phyloP scores from a whole-genome alignment of 495 filamentous ascomycete species.

The Aspergillus ellipticus region DNA sequence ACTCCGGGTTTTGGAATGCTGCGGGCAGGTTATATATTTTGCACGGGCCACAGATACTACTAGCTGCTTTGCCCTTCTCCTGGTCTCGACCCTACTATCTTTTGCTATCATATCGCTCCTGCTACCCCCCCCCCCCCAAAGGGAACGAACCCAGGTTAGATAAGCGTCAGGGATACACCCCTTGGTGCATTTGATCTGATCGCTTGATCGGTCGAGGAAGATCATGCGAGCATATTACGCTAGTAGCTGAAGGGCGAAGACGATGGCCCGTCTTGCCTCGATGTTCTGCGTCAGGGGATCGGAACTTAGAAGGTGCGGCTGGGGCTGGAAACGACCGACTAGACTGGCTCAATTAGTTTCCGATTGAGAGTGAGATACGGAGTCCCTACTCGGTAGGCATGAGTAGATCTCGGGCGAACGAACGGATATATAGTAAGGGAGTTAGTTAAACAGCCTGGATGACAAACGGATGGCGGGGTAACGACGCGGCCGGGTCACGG shows the following conservation, averaged over 20 bases:
- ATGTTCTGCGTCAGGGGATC: not conserved
- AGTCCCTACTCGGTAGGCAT: too few relatives aligned
- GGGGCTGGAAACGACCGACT: not conserved
- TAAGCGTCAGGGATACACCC: not conserved
- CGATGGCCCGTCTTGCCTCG: not conserved
- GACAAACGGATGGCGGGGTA: constrained; percentile 18
- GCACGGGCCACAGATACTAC: too few relatives aligned
- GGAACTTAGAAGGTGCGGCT: not conserved
- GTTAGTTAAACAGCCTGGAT: too few relatives aligned
- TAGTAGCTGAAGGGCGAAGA: not conserved
- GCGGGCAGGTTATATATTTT: not conserved
- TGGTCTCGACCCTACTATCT: too few relatives aligned
- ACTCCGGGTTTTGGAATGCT: not conserved
- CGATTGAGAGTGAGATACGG: not conserved
- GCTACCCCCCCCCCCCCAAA: not conserved
- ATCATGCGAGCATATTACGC: constrained; percentile 4
- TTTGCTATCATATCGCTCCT: not conserved
- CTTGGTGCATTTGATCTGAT: not conserved
- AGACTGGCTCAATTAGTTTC: not conserved
- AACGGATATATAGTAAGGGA: not conserved
- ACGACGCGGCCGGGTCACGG: constrained; percentile 15
- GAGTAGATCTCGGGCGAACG: not conserved
- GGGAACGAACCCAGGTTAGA: not conserved
- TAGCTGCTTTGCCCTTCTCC: not conserved
- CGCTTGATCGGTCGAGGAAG: not conserved